phyloP scores from a whole-genome alignment of 2,329 filamentous ascomycete species.

The Ilyonectria robusta region DNA sequence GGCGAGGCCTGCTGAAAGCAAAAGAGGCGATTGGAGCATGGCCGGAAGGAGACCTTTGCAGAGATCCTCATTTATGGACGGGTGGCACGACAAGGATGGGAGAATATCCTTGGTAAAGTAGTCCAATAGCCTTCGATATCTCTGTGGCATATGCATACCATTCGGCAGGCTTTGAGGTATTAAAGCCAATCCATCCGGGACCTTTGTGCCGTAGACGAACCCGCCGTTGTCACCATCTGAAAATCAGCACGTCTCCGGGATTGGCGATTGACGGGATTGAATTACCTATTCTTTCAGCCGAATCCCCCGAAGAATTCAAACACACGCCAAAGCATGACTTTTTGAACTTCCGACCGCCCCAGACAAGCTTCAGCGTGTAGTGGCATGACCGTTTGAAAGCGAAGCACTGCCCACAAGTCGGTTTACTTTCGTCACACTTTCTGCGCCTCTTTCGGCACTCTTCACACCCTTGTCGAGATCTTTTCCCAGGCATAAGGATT shows the following conservation, averaged over 20 bases:
- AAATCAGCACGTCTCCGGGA: neutral
- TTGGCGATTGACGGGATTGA: too few species aligned
- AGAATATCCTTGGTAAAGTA: conserved; percentile 47
- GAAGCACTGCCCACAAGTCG: conserved; percentile 42
- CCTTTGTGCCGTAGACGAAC: conserved; percentile 5
- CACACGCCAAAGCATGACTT: conserved; percentile 10
- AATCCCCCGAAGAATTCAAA: neutral
- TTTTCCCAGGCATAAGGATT: conserved; percentile 39
- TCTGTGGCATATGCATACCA: conserved; percentile 37
- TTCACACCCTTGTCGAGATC: conserved; percentile 48
- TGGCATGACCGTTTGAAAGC: conserved; percentile 36
- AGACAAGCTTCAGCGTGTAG: conserved; percentile 45
- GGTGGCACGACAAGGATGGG: conserved; percentile 46
- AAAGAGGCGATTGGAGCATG: conserved; percentile 46
- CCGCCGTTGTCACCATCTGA: conserved; percentile 20
- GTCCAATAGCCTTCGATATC: conserved; percentile 41
- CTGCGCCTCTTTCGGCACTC: conserved; percentile 48
- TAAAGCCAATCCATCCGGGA: neutral
- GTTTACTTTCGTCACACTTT: conserved; percentile 49
- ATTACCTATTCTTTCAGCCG: neutral
- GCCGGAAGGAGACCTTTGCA: conserved; percentile 44
- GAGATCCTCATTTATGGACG: conserved; percentile 46
- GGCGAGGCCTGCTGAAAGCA: conserved; percentile 46
- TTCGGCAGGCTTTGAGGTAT: conserved; percentile 44
- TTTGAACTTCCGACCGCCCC: conserved; percentile 34